Base-by-base conservation (phyloP, 352 stramenopile genomes). In the Globisporangium solare region DNA sequence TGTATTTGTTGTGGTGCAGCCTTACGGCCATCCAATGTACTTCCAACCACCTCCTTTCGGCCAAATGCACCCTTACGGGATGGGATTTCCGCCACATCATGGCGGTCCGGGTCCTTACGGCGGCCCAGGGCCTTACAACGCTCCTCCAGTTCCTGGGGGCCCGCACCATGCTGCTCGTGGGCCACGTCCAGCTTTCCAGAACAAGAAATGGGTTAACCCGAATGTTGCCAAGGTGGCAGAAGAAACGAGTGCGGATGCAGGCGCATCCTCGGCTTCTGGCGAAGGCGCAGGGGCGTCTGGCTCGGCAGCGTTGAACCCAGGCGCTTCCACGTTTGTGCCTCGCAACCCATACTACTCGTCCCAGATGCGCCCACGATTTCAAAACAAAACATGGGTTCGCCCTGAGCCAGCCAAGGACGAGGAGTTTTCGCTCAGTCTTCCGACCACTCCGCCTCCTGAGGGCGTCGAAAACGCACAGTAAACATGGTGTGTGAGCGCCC, bases 381-480 rank as follows among this genome's bases (percentile, higher is more conserved):
- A 94, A 64, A 94, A 94, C 74, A 91, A 90, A 71, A 92, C 82
- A 8, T 94, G 84, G 84, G 82, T 94, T 45, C 78, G 84, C 58
- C 79, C 71, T 22, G 84, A 94, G 15, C 54, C 76, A 40, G 72
- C 67, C 0, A 81, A 91, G 58, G 82, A 92, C 39, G 78, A 88
- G 55, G 79, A 89, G 48, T 64, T 94, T 14, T 85, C 74, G 46
- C 76, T 77, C 10, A 92, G 74, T 60, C 67, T 94, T 13, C 84
- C 84, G 3, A 78, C 86, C 57, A 94, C 84, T 17, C 84, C 82
- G 20, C 82, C 79, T 7, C 71, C 73, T 35, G 76, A 89, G 53
- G 59, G 79, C 40, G 52, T 77, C 22, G 68, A 86, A 12, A 46
- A 20, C 13, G 53, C 21, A 4, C 41, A 62, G 54, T 66, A 59